phyloP scores from a whole-genome alignment of 495 filamentous ascomycete species.

The Penicillium atrosanguineum region DNA sequence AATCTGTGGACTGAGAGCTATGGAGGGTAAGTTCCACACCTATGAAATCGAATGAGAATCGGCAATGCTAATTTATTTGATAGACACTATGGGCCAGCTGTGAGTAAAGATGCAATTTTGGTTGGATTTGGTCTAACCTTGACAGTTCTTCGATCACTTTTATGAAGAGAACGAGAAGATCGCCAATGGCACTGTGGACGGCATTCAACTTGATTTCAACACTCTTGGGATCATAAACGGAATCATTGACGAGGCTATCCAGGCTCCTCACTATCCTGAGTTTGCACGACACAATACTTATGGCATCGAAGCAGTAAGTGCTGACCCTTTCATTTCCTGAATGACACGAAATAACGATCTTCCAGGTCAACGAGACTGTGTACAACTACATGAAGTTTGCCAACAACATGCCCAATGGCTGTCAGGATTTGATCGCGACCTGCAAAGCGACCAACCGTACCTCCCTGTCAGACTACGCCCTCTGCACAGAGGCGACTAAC shows the following conservation, averaged over 20 bases:
- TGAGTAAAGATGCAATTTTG: conserved; percentile 42
- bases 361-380: conserved; percentile 52
- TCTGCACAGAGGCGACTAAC: conserved; percentile 38
- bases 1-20: conserved; percentile 55
- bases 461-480: conserved; percentile 37
- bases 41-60: conserved; percentile 2
- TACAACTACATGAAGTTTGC: conserved; percentile 51
- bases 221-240: conserved; percentile 62
- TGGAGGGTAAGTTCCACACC: conserved; percentile 56
- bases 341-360: conserved; percentile 9
- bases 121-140: conserved; percentile 27
- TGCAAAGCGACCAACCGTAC: conserved; percentile 47
- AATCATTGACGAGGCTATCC: conserved; percentile 69
- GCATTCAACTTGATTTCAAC: conserved; percentile 44
- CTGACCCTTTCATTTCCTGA: conserved; percentile 23
- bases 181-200: conserved; percentile 38
- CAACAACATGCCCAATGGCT: conserved; percentile 54
- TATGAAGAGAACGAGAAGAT: conserved; percentile 59
- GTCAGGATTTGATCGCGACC: conserved; percentile 52
- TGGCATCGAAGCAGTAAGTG: conserved; percentile 58
- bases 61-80: conserved; percentile 11
- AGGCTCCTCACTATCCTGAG: conserved; percentile 63
- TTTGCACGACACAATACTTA: conserved; percentile 75
- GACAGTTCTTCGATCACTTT: conserved; percentile 52
- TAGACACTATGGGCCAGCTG: conserved; percentile 47